Evolutionary conservation across 2,329 filamentous ascomycete genomes (phyloP).

Genomic region (Didymosphaeria variabile): DNA sequence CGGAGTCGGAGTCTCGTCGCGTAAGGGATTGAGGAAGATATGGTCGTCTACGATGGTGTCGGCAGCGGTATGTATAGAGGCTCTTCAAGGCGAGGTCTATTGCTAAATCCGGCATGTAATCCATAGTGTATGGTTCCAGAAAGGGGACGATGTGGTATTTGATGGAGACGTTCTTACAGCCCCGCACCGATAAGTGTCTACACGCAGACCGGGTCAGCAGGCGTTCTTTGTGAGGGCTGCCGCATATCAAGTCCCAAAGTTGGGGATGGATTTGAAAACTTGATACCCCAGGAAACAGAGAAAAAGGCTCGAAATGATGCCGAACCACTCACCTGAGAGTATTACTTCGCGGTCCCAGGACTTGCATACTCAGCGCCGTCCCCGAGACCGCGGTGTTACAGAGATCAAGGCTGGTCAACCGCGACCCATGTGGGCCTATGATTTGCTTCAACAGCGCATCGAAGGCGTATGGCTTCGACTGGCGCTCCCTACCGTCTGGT

Average conservation of each 20-base stretch:
- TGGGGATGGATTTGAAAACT: background rate
- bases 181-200: conserved; percentile 65
- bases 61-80: conserved; percentile 69
- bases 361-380: conserved; percentile 63
- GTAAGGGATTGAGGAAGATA: conserved; percentile 65
- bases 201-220: background rate
- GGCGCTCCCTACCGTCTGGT: conserved; percentile 53
- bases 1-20: conserved; percentile 67
- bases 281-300: background rate
- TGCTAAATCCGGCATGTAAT: conserved; percentile 52
- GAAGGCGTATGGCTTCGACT: conserved; percentile 66
- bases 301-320: background rate
- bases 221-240: background rate
- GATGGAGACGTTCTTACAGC: conserved; percentile 71
- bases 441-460: conserved; percentile 66
- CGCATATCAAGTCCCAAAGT: background rate
- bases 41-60: conserved; percentile 68
- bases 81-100: conserved; percentile 64
- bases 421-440: conserved; percentile 64
- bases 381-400: conserved; percentile 70
- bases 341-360: conserved; percentile 62
- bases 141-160: conserved; percentile 72
- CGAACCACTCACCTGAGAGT: conserved; percentile 54
- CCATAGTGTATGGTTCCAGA: conserved; percentile 54
- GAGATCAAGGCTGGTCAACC: conserved; percentile 65